A percentile compares a stretch with the other conserved stretches of the same genome.
Conservation (phyloP, 2,329 filamentous ascomycete genomes). For the Neoarthrinium moseri region DNA sequence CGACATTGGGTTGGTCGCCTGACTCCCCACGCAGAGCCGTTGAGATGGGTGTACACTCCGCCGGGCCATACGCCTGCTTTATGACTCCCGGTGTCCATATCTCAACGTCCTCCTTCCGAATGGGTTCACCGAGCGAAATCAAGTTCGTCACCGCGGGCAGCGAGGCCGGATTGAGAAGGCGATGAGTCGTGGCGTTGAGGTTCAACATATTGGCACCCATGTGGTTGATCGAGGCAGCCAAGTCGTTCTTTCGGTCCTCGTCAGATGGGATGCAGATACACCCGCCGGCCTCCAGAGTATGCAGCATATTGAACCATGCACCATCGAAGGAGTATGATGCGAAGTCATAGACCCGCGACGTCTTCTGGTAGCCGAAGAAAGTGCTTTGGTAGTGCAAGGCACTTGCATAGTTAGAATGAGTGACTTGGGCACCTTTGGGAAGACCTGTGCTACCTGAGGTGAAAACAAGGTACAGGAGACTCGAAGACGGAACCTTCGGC, state of each 20-base stretch:
- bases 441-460: neutral
- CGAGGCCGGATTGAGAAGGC: constrained; percentile 1
- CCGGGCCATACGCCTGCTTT: neutral
- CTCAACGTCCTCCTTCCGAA: neutral
- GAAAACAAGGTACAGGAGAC: no score
- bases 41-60: neutral
- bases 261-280: constrained; percentile 5
- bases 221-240: neutral
- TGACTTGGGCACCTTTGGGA: neutral
- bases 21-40: no score
- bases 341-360: constrained; percentile 13
- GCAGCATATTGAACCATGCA: constrained; percentile 1
- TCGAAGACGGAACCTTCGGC: no score
- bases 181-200: constrained; percentile 1
- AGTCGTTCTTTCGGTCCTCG: neutral
- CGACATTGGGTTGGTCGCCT: neutral
- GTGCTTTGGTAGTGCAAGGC: neutral
- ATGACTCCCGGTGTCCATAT: neutral
- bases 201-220: neutral
- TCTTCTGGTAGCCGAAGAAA: neutral
- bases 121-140: no score
- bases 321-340: constrained; percentile 10
- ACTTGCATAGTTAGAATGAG: neutral
- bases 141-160: no score
- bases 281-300: neutral